Percentiles rank a stretch among this genome's conserved stretches.
Evolutionary conservation across 495 filamentous ascomycete genomes (phyloP).

Genomic region (Trichoderma parareesei): DNA sequence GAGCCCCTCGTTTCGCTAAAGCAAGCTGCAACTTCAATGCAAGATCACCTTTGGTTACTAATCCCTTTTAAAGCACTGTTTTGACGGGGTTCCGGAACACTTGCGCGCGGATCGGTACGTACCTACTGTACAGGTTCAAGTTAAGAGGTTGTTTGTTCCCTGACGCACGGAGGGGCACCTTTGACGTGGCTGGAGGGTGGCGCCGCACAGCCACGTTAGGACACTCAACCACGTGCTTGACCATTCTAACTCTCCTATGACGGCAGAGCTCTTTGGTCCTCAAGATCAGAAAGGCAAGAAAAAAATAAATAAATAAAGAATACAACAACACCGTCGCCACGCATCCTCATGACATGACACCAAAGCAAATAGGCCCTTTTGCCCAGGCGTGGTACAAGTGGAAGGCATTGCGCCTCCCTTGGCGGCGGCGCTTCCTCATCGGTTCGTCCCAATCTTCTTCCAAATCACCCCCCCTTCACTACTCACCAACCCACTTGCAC

Average conservation of each 20-base stretch:
- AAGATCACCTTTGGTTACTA: no score
- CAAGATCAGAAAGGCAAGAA: no score
- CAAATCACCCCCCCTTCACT: no score
- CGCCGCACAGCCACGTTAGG: neutral
- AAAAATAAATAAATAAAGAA: no score
- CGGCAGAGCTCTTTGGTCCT: neutral
- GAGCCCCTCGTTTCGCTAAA: neutral
- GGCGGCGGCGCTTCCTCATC: constrained; percentile 72
- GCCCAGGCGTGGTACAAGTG: constrained; percentile 65
- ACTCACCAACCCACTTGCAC: no score
- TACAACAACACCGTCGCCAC: neutral
- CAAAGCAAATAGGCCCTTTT: constrained; percentile 30
- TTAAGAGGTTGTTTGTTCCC: no score
- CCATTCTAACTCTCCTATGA: neutral
- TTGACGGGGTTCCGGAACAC: no score
- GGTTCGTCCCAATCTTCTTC: constrained; percentile 43
- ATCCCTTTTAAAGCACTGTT: no score
- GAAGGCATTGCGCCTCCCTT: constrained; percentile 77
- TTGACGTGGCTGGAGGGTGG: neutral
- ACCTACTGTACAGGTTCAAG: no score
- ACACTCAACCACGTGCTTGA: neutral
- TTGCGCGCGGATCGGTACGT: no score
- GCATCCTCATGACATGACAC: constrained; percentile 5
- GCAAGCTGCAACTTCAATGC: neutral
- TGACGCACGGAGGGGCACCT: neutral